Base-by-base conservation (phyloP, 2,329 filamentous ascomycete species). In the Talaromyces albobiverticillius region DNA sequence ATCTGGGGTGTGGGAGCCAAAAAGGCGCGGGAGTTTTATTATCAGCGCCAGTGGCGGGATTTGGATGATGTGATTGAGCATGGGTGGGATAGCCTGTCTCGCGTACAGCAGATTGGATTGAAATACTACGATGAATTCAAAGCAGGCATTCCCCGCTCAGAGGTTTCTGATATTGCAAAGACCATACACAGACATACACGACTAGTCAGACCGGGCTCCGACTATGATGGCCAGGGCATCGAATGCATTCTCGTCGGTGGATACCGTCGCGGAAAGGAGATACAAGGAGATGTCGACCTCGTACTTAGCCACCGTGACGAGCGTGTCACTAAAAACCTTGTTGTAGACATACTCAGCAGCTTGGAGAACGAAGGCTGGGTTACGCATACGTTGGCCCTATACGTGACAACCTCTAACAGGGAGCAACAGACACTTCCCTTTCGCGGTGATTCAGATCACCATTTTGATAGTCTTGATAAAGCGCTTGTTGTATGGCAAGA, bases 1-100 rank as follows among this genome's bases (percentile, higher is more conserved):
- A 95, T 96, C 54, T 96, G 90, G 89, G 93, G 92, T n/a, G 90
- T 96, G 0, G 93, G 88, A 0, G 86, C 88, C 2, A 84, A 83
- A 11, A 94, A 88, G 0, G 92, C 93, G 0, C 79, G 86, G 14
- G 83, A 92, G 1, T 96, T 96, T 63, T 94, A 92, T 68, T 83
- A 81, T 62, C 80, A 83, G 14, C 84, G 83, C 58, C 77, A 89
- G 25, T 96, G 90, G 89, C 80, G 83, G 56, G 88, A 94, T 56
- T 76, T 96, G 0, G 90, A 96, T 63, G 92, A 97, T 62, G 76
- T 97, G 3, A 78, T 96, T 38, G 88, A 95, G 64, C 81, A 85
- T 62, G 91, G 89, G 10, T 97, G 93, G 93, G 68, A 77, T 18
- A 78, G 71, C 0, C 76, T 97, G 1, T 87, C 80, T 0, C 84